phyloP scores from a whole-genome alignment of 2,329 filamentous ascomycete genomes.

The Dactylellina drechsleri region DNA sequence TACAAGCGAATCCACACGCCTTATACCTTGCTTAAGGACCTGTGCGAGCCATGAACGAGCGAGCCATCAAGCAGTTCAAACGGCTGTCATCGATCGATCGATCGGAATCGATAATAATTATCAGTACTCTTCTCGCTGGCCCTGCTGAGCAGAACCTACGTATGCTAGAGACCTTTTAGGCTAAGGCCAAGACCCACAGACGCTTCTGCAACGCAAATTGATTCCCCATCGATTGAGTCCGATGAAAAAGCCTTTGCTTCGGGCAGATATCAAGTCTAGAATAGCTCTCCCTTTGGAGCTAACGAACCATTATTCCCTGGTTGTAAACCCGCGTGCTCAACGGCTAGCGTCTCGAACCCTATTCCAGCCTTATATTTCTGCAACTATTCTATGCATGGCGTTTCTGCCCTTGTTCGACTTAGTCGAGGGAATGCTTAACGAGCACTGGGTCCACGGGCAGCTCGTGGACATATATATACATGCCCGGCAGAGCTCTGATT shows the following conservation, averaged over 20 bases:
- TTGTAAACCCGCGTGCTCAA: too few species aligned
- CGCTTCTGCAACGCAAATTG: background rate
- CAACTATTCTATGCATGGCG: background rate
- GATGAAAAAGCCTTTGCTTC: too few species aligned
- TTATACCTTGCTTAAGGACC: background rate
- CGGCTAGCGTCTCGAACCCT: background rate
- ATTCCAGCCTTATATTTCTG: constrained; percentile 11
- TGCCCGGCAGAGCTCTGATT: too few species aligned
- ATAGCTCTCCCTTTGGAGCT: too few species aligned
- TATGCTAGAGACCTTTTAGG: background rate
- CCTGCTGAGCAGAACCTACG: background rate
- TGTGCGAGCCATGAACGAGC: background rate
- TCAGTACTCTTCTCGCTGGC: background rate
- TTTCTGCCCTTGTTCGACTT: background rate
- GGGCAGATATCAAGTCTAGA: too few species aligned
- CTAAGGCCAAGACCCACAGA: background rate
- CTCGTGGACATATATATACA: too few species aligned
- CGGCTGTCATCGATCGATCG: constrained; percentile 36
- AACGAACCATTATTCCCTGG: too few species aligned
- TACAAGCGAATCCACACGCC: background rate
- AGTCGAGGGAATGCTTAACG: too few species aligned
- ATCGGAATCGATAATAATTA: background rate
- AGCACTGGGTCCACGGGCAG: too few species aligned
- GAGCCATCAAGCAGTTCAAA: too few species aligned
- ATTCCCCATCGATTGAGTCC: background rate